phyloP scores from a whole-genome alignment of 495 filamentous ascomycete genomes.

The Pseudevernia furfuracea region DNA sequence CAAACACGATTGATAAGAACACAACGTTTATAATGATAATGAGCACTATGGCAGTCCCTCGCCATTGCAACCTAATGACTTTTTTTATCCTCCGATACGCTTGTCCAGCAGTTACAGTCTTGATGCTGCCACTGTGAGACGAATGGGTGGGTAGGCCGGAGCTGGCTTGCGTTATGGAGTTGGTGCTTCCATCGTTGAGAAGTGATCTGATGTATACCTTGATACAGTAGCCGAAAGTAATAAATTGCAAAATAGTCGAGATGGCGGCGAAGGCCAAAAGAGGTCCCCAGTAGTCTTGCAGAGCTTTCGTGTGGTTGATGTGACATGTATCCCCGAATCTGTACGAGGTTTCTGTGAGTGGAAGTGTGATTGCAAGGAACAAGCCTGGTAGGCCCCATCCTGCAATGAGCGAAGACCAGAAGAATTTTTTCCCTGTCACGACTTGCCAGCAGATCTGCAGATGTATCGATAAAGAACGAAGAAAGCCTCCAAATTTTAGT shows the following conservation, averaged over 20 bases:
- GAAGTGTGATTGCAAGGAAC: constrained; percentile 63
- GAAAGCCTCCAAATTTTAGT: constrained; percentile 50
- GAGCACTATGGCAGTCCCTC: constrained; percentile 76
- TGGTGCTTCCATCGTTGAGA: constrained; percentile 50
- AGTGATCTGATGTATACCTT: constrained; percentile 84
- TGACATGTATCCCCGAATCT: constrained; percentile 87
- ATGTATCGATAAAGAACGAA: constrained; percentile 85
- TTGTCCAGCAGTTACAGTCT: constrained; percentile 76
- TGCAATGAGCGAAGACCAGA: constrained; percentile 70
- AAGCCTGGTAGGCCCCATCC: constrained; percentile 79
- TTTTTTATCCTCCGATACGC: constrained; percentile 78
- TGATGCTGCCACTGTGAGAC: constrained; percentile 54
- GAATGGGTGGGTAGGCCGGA: constrained; percentile 65
- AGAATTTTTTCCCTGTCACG: constrained; percentile 79
- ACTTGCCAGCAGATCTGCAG: constrained; percentile 98
- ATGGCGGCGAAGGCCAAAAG: constrained; percentile 69
- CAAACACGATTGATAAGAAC: constrained; percentile 84
- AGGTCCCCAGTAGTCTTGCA: constrained; percentile 86
- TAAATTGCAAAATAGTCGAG: constrained; percentile 72
- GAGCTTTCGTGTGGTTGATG: constrained; percentile 75
- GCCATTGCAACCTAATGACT: constrained; percentile 90
- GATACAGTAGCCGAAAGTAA: constrained; percentile 87
- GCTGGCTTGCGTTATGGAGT: constrained; percentile 57
- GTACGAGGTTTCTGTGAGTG: constrained; percentile 87
- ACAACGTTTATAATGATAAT: constrained; percentile 85